Percentiles rank a stretch among this genome's conserved stretches.
Conservation (phyloP, 192 early-diverging fungal species). For the Pilaira anomala region DNA sequence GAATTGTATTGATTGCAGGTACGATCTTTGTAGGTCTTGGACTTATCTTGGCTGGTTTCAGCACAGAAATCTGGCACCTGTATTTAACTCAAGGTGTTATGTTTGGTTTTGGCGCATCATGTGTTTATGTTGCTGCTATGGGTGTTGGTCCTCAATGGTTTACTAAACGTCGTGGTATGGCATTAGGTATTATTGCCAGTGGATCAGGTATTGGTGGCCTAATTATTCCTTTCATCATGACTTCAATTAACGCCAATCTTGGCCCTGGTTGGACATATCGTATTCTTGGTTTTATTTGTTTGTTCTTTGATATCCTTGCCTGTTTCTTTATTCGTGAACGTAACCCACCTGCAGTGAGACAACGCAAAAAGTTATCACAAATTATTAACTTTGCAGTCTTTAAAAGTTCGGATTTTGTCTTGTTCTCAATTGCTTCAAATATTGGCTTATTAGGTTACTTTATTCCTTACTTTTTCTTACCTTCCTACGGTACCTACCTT, state of each 20-base stretch:
- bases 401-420: conserved; percentile 17
- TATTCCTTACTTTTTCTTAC: conserved; percentile 32
- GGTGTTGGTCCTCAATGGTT: conserved; percentile 56
- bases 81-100: conserved; percentile 57
- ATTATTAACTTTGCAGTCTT: conserved; percentile 25
- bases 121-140: conserved; percentile 18
- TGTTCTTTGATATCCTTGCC: conserved; percentile 3
- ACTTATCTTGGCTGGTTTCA: conserved; percentile 16
- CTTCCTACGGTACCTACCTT: conserved; percentile 23
- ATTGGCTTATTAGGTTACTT: conserved; percentile 23
- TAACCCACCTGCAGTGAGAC: not conserved
- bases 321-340: conserved; percentile 15
- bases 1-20: conserved; percentile 15
- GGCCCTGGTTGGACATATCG: conserved; percentile 52
- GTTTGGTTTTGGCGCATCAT: conserved; percentile 46
- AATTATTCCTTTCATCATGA: conserved; percentile 57
- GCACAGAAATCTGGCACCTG: conserved; percentile 55
- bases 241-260: conserved; percentile 47
- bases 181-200: conserved; percentile 53
- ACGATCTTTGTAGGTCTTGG: conserved; percentile 5
- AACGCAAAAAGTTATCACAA: not conserved
- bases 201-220: conserved; percentile 75
- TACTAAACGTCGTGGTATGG: conserved; percentile 50
- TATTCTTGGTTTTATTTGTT: conserved; percentile 29
- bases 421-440: conserved; percentile 23